These are phyloP conservation scores for Fomes fomentarius DNA, from an alignment of 1,284 basidiomycete species.

Conservation along the genomic window DNA sequence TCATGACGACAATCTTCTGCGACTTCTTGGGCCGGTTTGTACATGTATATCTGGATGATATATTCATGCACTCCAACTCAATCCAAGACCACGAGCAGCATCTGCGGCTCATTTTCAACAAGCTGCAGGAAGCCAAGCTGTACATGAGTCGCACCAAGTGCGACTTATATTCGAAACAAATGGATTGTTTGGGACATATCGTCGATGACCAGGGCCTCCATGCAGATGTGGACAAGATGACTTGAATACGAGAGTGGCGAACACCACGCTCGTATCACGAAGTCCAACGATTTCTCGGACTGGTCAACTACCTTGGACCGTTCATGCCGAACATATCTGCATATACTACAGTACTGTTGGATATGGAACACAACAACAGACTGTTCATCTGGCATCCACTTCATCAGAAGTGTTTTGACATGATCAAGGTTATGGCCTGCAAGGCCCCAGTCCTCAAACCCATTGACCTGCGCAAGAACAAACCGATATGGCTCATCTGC, in stretches of 20 bases:
- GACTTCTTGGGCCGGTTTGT: slow-evolving; percentile 33
- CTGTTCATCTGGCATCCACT: no score
- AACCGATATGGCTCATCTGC: slow-evolving; percentile 47
- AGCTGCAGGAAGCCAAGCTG: slow-evolving; percentile 25
- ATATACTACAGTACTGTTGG: slow-evolving; percentile 30
- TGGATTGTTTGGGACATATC: slow-evolving; percentile 36
- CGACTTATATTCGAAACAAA: slow-evolving; percentile 23
- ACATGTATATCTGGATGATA: slow-evolving; percentile 39
- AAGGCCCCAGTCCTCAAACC: no score
- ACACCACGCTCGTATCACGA: slow-evolving; percentile 37
- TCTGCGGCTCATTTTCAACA: slow-evolving; percentile 29
- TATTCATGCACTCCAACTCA: no score
- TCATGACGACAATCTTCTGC: slow-evolving; percentile 38
- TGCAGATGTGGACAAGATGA: slow-evolving; percentile 32
- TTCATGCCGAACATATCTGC: slow-evolving; percentile 40
- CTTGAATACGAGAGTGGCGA: slow-evolving; percentile 23
- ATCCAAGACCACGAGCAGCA: slow-evolving; percentile 37
- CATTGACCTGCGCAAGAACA: slow-evolving; percentile 31
- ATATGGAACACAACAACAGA: slow-evolving; percentile 17
- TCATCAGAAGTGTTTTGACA: no score
- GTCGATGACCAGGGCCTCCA: slow-evolving; percentile 35
- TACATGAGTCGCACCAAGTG: slow-evolving; percentile 30
- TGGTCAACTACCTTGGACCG: no score
- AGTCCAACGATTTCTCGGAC: slow-evolving; percentile 43
- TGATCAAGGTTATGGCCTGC: no score